Base-by-base conservation (phyloP, 768 basidiomycete genomes). In the Pisolithus albus region DNA sequence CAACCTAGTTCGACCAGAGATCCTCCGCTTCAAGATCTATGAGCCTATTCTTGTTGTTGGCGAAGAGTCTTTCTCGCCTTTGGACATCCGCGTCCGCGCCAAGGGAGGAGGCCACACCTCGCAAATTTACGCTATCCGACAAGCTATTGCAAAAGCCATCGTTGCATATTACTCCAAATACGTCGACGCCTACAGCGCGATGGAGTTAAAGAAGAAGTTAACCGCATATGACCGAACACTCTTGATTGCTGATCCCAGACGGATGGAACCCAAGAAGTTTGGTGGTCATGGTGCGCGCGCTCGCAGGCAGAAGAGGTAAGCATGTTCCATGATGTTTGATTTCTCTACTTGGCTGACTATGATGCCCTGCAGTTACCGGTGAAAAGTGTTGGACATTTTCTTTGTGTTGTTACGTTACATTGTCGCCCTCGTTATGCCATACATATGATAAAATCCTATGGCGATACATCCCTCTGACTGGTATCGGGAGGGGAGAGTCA, bases 41-140 rank as follows among this genome's bases (percentile, higher is more conserved):
- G 95, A 97, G 72, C 88, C 96, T 55, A 78, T 99, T 67, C 88
- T 99, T 61, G 88, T 96, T 52, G 86, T 86, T 54, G 92, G 92
- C 56, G 88, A 92, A 65, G 92, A 96, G 43, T 79, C 87, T 37
- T 93, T 97, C 68, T 73, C 78, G 52, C 76, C 78, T 59, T 79
- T 98, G 62, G 95, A 99, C 75, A 93, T 99, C 73, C 90, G 95
- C 60, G 90, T 98, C 50, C 91, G 94, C 47, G 95, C 96, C 60
- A 94, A 93, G 73, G 96, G 96, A 70, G 96, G 96, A 80, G 96
- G 96, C 73, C 96, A 98, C 79, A 93, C 92, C 54, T 95, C 95
- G 50, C 95, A 99, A 73, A 81, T 99, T 57, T 99, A 98, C 75
- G 96, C 96, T 57, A 92, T 98, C 70, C 91, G 96, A 57, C 96